Base-by-base conservation (phyloP, 768 basidiomycete species). In the Neoboletus brunneissimus region DNA sequence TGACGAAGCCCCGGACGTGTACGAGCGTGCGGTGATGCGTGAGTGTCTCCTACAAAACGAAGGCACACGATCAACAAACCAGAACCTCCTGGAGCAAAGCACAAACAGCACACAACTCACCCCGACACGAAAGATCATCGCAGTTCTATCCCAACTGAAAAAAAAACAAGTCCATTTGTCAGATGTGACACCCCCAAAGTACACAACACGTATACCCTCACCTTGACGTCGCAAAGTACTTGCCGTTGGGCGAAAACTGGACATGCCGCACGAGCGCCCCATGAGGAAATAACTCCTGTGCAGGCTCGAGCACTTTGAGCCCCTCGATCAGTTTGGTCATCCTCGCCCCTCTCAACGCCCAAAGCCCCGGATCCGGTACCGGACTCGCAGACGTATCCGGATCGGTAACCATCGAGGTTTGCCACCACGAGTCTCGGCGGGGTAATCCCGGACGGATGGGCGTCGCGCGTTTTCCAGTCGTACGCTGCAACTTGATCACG, bases 221-320 rank as follows among this genome's bases (percentile, higher is more conserved):
- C 73, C 81, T 81, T n/a, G 82, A 76, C 4, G 82, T 82, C 16
- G 81, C 81, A 51, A 82, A 62, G 54, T 75, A 81, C 61, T 73
- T 76, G n/a, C 81, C 81, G 51, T 79, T 77, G 5, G 81, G 81
- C 18, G 82, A 82, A 68, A 82, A 82, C 58, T 82, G 77, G 34
- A 83, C 56, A 50, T 82, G 80, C n/a, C 81, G 64, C 35, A 82
- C 81, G 27, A 82, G 74, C 11, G 81, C 82, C 23, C 67, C 65
- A 49, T 82, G 81, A 4, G 75, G 72, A 22, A 63, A 65, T 8
- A 79, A 55, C 44, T 75, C 76, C 53, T 81, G 75, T 8, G 69
- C 67, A 41, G 72, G 55, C 32, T 67, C 63, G 51, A 82, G 65
- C 46, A 55, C 65, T 60, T 73, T 75, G 37, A 82, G 64, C 47